Conservation (phyloP, 352 stramenopile species). For the Phytopythium chamaehyphon region DNA sequence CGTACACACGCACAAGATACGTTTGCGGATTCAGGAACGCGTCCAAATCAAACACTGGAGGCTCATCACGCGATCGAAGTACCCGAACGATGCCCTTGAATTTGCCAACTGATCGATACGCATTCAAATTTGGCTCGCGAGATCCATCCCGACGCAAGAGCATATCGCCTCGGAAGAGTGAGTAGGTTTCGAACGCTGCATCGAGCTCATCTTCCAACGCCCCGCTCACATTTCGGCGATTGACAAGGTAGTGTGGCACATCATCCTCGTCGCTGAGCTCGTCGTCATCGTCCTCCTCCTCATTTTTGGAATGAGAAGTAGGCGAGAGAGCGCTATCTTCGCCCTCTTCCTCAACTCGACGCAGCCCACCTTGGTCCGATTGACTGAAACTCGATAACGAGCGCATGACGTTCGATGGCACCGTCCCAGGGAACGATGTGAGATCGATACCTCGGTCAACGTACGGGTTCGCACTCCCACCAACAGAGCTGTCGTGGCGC, state of each 20-base stretch:
- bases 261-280: slow-evolving; percentile 55
- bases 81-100: slow-evolving; percentile 91
- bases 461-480: slow-evolving; percentile 53
- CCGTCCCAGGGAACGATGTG: slow-evolving; percentile 49
- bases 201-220: slow-evolving; percentile 65
- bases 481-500: slow-evolving; percentile 21
- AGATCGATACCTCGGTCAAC: slow-evolving; percentile 54
- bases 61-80: slow-evolving; percentile 60
- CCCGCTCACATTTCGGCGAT: slow-evolving; percentile 42
- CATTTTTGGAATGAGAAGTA: neutral
- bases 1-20: slow-evolving; percentile 86
- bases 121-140: slow-evolving; percentile 16
- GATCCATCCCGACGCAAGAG: slow-evolving; percentile 28
- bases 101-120: slow-evolving; percentile 62
- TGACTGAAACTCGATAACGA: neutral
- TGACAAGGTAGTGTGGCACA: slow-evolving; percentile 62
- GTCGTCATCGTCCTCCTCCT: slow-evolving; percentile 19
- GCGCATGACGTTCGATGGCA: slow-evolving; percentile 15
- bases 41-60: slow-evolving; percentile 69
- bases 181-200: slow-evolving; percentile 82
- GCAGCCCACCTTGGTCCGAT: neutral
- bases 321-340: neutral
- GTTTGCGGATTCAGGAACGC: slow-evolving; percentile 67
- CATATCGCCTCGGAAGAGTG: slow-evolving; percentile 57
- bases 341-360: slow-evolving; percentile 2